Conservation (phyloP, 345 rosid species). For the Moricandia moricandioides region DNA sequence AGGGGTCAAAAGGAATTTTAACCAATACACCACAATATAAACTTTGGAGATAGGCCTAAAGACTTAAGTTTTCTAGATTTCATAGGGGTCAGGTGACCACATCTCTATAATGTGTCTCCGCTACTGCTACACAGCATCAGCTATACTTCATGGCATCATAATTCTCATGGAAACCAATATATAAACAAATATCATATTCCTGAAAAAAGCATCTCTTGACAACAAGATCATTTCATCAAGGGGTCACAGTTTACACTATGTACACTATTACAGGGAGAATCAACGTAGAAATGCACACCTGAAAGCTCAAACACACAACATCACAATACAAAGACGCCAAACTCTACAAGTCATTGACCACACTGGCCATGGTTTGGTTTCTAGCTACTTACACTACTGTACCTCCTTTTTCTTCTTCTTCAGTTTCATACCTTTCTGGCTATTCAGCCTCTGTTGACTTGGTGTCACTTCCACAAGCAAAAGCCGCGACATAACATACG, state of each 20-base stretch:
- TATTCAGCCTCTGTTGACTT: slow-evolving; percentile 30
- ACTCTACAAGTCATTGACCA: slow-evolving; percentile 17
- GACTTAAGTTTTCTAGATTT: too few relatives aligned
- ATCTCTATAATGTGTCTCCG: too few relatives aligned
- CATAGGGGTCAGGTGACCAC: too few relatives aligned
- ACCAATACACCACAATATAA: too few relatives aligned
- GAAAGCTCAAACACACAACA: slow-evolving; percentile 15
- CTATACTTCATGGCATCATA: neutral
- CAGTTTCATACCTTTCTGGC: slow-evolving; percentile 41
- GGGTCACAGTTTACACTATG: slow-evolving; percentile 20
- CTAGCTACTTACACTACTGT: slow-evolving; percentile 10
- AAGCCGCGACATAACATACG: slow-evolving; percentile 79
- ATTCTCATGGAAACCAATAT: neutral
- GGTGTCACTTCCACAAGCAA: slow-evolving; percentile 50
- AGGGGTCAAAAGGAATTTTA: too few relatives aligned
- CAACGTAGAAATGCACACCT: slow-evolving; percentile 14
- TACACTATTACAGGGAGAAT: slow-evolving; percentile 16
- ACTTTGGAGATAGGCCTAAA: too few relatives aligned
- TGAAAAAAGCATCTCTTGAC: slow-evolving; percentile 10
- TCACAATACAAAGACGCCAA: slow-evolving; percentile 18
- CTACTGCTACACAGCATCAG: neutral
- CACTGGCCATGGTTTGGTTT: slow-evolving; percentile 17
- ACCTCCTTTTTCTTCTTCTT: slow-evolving; percentile 44
- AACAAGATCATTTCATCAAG: slow-evolving; percentile 14
- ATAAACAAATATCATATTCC: neutral